Evolutionary conservation across 1,139 yeast genomes (phyloP).

Genomic region (Taphrina betulina): DNA sequence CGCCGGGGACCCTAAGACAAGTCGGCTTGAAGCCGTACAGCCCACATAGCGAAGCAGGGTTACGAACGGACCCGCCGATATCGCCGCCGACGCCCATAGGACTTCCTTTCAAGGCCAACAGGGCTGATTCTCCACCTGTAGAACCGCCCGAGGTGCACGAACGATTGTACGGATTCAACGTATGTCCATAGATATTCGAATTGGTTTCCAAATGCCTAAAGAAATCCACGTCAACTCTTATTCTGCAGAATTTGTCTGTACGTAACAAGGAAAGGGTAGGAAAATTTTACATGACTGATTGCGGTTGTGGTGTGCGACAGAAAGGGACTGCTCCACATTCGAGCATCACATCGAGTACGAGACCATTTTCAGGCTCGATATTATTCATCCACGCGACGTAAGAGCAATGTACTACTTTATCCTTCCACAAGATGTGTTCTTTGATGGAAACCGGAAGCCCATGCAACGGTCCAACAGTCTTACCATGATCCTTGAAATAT

Average conservation of each 20-base stretch:
- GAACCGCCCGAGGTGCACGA: constrained; percentile 57
- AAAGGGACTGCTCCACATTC: constrained; percentile 66
- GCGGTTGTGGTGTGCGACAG: constrained; percentile 59
- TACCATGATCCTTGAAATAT: constrained; percentile 44
- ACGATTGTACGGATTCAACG: constrained; percentile 51
- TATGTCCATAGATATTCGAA: constrained; percentile 46
- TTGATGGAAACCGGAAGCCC: constrained; percentile 56
- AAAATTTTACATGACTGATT: constrained; percentile 54
- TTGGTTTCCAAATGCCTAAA: constrained; percentile 55
- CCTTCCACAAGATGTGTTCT: constrained; percentile 52
- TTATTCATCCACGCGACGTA: constrained; percentile 44
- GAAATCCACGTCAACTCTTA: too few species aligned
- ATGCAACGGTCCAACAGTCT: constrained; percentile 51
- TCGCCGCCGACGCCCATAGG: constrained; percentile 57
- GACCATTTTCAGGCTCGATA: constrained; percentile 41
- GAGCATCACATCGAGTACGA: constrained; percentile 48
- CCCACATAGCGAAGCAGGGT: constrained; percentile 56
- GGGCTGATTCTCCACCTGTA: constrained; percentile 61
- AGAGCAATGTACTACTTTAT: constrained; percentile 50
- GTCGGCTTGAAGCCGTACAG: constrained; percentile 58
- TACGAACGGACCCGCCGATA: constrained; percentile 60
- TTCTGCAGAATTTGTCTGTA: too few species aligned
- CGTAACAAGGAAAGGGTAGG: too few species aligned
- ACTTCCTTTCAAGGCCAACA: constrained; percentile 51
- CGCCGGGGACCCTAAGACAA: constrained; percentile 51